Evolutionary conservation across 2,329 filamentous ascomycete genomes (phyloP).

Genomic region (Verticillium alfalfae): DNA sequence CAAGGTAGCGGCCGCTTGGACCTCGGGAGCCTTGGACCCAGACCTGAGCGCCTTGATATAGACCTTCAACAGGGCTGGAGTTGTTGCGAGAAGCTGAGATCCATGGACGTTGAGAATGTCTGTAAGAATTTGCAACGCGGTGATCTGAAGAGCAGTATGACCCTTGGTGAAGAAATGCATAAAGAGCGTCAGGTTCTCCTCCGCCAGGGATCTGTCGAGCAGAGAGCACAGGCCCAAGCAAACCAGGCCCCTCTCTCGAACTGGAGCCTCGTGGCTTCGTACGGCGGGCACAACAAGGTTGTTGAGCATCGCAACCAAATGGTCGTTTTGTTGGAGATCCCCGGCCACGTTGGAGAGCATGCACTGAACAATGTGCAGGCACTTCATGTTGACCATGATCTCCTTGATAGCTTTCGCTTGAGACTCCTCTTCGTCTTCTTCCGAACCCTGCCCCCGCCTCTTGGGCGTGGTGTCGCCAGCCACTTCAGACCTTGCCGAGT

Average conservation of each 20-base stretch:
- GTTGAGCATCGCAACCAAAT: conserved; percentile 96
- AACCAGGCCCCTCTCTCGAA: conserved; percentile 82
- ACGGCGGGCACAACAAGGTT: conserved; percentile 95
- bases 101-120: conserved; percentile 91
- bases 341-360: conserved; percentile 92
- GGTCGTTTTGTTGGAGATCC: conserved; percentile 80
- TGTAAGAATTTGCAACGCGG: conserved; percentile 83
- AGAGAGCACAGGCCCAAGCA: conserved; percentile 89
- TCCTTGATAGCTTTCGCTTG: conserved; percentile 76
- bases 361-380: conserved; percentile 92
- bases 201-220: conserved; percentile 83
- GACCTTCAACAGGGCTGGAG: conserved; percentile 73
- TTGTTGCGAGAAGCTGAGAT: conserved; percentile 63
- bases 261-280: conserved; percentile 84
- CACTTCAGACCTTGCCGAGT: conserved; percentile 84
- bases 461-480: conserved; percentile 58
- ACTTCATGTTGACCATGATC: conserved; percentile 98
- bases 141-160: conserved; percentile 82
- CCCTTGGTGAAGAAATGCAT: conserved; percentile 95
- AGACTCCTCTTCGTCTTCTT: conserved; percentile 58
- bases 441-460: conserved; percentile 30
- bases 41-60: conserved; percentile 77
- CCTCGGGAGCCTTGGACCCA: conserved; percentile 61
- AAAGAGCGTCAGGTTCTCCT: conserved; percentile 88
- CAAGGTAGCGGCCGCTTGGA: conserved; percentile 76